Evolutionary conservation across 768 basidiomycete genomes (phyloP).

Genomic region (Termitomyces eurrhizus): DNA sequence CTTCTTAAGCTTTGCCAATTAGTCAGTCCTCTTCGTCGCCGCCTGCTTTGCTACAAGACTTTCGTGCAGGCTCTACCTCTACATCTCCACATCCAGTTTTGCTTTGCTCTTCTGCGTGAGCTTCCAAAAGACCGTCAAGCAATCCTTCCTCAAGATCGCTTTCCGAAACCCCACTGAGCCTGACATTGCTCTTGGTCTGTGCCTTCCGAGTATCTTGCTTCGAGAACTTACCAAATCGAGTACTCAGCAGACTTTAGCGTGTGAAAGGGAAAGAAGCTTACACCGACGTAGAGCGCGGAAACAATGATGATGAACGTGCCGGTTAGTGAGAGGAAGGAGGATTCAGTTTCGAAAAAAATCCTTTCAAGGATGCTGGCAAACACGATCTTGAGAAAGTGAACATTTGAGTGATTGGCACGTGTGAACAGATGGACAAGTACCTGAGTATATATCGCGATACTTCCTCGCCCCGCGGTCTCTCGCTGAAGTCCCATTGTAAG

Average conservation of each 20-base stretch:
- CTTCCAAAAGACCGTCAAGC: constrained; percentile 5
- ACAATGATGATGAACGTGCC: constrained; percentile 64
- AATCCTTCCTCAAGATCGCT: constrained; percentile 13
- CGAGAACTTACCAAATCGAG: constrained; percentile 2
- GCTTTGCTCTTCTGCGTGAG: background rate
- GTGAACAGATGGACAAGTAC: constrained; percentile 1
- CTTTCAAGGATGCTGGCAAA: constrained; percentile 65
- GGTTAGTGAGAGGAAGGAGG: constrained; percentile 53
- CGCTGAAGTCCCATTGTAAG: constrained; percentile 55
- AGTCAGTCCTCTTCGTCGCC: background rate
- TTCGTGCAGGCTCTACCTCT: background rate
- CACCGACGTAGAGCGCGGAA: constrained; percentile 63
- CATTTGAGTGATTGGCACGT: background rate
- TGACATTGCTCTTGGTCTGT: constrained; percentile 5
- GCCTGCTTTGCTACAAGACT: background rate
- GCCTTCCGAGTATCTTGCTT: constrained; percentile 3
- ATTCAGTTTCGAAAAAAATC: constrained; percentile 57
- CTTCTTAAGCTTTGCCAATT: background rate
- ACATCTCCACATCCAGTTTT: background rate
- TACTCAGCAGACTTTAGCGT: background rate
- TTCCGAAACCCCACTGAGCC: constrained; percentile 5
- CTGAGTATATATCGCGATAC: constrained; percentile 51
- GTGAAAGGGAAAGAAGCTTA: constrained; percentile 26
- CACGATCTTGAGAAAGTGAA: constrained; percentile 41
- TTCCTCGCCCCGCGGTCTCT: constrained; percentile 44